These are phyloP conservation scores for Cardamine chenopodiifolia DNA, from an alignment of 345 rosid genomes.

Conservation along the genomic window DNA sequence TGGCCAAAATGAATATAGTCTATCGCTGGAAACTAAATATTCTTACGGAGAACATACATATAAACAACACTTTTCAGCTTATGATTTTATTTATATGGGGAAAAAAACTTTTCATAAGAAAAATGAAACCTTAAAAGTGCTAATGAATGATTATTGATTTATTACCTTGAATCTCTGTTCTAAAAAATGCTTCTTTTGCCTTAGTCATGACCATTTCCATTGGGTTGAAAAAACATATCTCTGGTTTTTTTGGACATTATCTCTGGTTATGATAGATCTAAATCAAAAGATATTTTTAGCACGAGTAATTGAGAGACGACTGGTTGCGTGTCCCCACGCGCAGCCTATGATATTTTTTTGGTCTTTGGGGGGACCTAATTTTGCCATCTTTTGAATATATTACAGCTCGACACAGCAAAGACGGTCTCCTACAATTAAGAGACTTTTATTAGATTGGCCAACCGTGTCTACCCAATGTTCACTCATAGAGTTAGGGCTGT, in stretches of 20 bases:
- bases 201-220: background rate
- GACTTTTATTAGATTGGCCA: conserved; percentile 5
- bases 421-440: conserved; percentile 44
- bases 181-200: too few species aligned
- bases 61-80: too few species aligned
- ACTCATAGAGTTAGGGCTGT: too few species aligned
- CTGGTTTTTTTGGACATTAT: background rate
- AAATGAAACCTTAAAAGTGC: background rate
- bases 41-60: too few species aligned
- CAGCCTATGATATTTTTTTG: background rate
- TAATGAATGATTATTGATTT: background rate
- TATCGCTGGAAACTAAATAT: conserved; percentile 1
- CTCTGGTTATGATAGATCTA: background rate
- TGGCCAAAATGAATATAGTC: conserved; percentile 22
- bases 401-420: conserved; percentile 43
- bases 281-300: conserved; percentile 3
- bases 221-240: background rate
- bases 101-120: background rate
- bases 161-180: too few species aligned
- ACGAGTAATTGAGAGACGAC: conserved; percentile 3
- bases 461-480: conserved; percentile 44
- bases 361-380: background rate
- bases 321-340: background rate
- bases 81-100: background rate
- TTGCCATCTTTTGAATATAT: conserved; percentile 6